Evolutionary conservation across 306 rosid species (phyloP), one percentile per base, ranked within the genome.

Genomic region (Vachellia pachyceras): DNA sequence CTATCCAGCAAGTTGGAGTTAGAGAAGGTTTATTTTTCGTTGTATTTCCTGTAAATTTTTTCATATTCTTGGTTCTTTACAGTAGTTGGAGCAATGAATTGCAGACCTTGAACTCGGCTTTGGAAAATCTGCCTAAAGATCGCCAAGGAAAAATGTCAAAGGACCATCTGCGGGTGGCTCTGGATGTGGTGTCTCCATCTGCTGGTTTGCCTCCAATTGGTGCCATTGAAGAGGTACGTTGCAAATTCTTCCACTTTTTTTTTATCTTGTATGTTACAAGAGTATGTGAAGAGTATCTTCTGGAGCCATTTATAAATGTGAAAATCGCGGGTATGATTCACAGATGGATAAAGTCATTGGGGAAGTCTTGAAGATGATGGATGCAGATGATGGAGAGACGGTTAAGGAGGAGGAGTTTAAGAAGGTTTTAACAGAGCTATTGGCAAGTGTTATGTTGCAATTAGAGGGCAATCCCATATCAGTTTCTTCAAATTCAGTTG

Each of bases 161-260:
- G 85, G 92, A 93, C 46, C 85, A 79, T 85, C 80, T 92, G 80
- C 85, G 84, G 36, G 81, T 85, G 75, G 90, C 91, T 0, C 86
- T 96, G 18, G 98, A 96, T 29, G 78, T 61, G 18, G 81, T 94
- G 75, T 92, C 88, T 77, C 94, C 97, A 75, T 82, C 93, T 23
- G 97, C 98, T 29, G 97, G 94, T 57, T 88, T 96, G 54, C 99
- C 98, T 40, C 99, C 98, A 11, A 66, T 88, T 50, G 98, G 97
- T 63, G 91, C 95, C 82, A 83, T 96, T 63, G 87, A 86, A 54
- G 89, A 88, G 97, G 99, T 96, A 85, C 52, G 42, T 50, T 67
- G 60, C 81, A 17, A 64, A 49, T 69, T 40, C 44, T 71, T 72
- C 52, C 10, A 8, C 39, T 55, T 45, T 55, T 13, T 13, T 17